Evolutionary conservation across 1,284 basidiomycete species (phyloP).

Genomic region (Rhodotorula sp.): DNA sequence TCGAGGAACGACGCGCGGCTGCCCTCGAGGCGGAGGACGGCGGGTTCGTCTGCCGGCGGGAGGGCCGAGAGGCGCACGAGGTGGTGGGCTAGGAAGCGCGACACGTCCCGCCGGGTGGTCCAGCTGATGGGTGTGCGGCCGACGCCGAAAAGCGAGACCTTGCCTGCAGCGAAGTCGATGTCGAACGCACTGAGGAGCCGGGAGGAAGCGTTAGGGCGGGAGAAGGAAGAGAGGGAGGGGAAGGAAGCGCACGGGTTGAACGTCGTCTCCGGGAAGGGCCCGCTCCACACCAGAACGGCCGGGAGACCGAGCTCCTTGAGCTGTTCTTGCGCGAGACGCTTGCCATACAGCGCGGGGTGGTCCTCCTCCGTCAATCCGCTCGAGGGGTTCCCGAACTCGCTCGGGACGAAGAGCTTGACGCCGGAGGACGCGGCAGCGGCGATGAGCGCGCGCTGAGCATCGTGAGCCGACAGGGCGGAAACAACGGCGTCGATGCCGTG

Average conservation of each 20-base stretch:
- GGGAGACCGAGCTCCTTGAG: slow-evolving; percentile 25
- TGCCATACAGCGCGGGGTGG: slow-evolving; percentile 5
- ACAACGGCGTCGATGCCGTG: slow-evolving; percentile 41
- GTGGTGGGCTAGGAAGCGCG: slow-evolving; percentile 52
- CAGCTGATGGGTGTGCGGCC: slow-evolving; percentile 44
- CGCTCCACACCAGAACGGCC: slow-evolving; percentile 29
- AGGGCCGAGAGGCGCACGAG: slow-evolving; percentile 51
- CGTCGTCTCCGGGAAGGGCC: slow-evolving; percentile 23
- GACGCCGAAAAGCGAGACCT: not conserved
- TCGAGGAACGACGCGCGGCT: slow-evolving; percentile 46
- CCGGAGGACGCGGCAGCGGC: slow-evolving; percentile 47
- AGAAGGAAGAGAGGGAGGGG: not conserved
- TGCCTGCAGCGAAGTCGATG: not conserved
- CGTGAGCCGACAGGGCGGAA: slow-evolving; percentile 30
- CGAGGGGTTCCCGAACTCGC: slow-evolving; percentile 43
- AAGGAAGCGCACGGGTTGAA: slow-evolving; percentile 7
- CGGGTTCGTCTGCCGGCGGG: slow-evolving; percentile 20
- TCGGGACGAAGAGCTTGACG: slow-evolving; percentile 48
- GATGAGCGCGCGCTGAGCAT: slow-evolving; percentile 43
- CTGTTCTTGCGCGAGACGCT: slow-evolving; percentile 11
- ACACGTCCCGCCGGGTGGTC: slow-evolving; percentile 51
- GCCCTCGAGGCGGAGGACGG: slow-evolving; percentile 53
- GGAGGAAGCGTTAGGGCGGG: not conserved
- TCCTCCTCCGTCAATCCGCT: slow-evolving; percentile 9
- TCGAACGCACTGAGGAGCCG: not conserved